Conservation (phyloP, 345 rosid species). For the Jatropha curcas region DNA sequence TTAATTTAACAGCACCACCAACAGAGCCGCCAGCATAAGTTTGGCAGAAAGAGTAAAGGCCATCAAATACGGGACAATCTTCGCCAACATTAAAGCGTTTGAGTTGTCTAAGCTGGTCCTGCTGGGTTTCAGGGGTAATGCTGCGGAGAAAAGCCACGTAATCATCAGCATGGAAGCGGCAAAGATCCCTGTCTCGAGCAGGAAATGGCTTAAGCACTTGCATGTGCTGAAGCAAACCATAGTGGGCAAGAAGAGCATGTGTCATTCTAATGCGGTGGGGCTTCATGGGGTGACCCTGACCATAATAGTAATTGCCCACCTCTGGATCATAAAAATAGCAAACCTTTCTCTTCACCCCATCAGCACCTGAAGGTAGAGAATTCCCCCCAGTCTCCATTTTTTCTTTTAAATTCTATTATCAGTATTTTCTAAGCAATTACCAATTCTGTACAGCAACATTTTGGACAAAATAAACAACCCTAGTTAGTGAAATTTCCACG, state of each 20-base stretch:
- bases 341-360: conserved; percentile 68
- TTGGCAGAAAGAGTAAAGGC: conserved; percentile 72
- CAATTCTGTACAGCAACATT: neutral
- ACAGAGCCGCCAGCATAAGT: conserved; percentile 76
- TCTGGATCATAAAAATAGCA: conserved; percentile 72
- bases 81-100: conserved; percentile 74
- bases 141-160: conserved; percentile 61
- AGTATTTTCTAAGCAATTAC: neutral
- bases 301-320: conserved; percentile 69
- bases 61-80: conserved; percentile 74
- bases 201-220: conserved; percentile 62
- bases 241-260: conserved; percentile 63
- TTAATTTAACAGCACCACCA: conserved; percentile 67
- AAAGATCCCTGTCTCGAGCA: conserved; percentile 62
- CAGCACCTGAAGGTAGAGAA: conserved; percentile 52
- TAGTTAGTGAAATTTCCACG: neutral
- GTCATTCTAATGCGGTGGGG: conserved; percentile 72
- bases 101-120: conserved; percentile 66
- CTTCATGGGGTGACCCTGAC: conserved; percentile 67
- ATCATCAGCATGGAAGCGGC: conserved; percentile 70
- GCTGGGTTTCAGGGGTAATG: conserved; percentile 69
- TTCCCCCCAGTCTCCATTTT: conserved; percentile 61
- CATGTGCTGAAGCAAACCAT: conserved; percentile 72
- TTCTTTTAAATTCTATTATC: neutral
- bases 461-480: neutral